Evolutionary conservation across 2,329 filamentous ascomycete genomes (phyloP), one percentile per base, ranked within the genome.

Genomic region (Fusarium pilosicola): DNA sequence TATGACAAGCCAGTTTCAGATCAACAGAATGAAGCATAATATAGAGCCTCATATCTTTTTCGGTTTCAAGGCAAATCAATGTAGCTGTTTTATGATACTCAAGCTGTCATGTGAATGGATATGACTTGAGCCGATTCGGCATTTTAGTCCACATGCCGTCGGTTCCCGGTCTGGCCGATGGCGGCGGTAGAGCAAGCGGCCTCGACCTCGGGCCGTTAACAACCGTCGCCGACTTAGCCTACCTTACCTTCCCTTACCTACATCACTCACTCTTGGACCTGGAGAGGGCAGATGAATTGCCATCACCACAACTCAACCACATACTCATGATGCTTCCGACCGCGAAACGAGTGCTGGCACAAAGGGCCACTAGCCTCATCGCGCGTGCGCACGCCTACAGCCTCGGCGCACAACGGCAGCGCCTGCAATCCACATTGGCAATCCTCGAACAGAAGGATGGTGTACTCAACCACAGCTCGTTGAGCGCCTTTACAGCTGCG

Each of bases 371-470:
- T 42, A 74, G 77, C 52, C 63, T 79, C n/a, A 74, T 80, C 65
- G 74, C 73, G 61, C 78, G 76, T 63, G 77, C 71, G 32, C 68
- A 74, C 38, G 68, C 72, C 48, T 69, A 77, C 9, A 75, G 73
- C 62, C 69, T 76, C 55, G 77, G 79, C 75, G 77, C 79, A 76
- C 77, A 80, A 74, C 81, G 76, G 65, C 76, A 78, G 51, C 76
- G 89, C 78, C 86, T 97, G 70, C 88, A 97, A 67, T 98, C 95
- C 57, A 96, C 95, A 41, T 89, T 99, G 64, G 96, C 96, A 51
- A 87, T 99, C 61, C 90, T 99, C 71, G 96, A 99, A 85, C 96
- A 98, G 84, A 91, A 92, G 79, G 93, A 97, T 79, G 96, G 96
- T 71, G 92, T 95, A 84, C 89, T 99, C 74, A 95, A 94, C 80